Percentiles rank a stretch among this genome's conserved stretches.
phyloP scores from a whole-genome alignment of 1,284 basidiomycete species.

The Leccinum subrobustum region DNA sequence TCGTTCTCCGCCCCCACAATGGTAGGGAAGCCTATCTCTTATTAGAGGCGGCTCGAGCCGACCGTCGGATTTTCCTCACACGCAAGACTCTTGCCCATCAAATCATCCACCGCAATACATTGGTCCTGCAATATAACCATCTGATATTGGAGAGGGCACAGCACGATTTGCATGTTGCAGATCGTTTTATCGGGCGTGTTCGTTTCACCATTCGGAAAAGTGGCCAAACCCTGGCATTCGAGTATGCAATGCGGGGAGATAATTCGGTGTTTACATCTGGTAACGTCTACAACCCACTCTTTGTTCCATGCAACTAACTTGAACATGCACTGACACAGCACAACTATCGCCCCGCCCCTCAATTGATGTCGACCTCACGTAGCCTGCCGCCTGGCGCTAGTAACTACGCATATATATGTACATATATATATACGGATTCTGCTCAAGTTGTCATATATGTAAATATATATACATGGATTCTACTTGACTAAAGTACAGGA shows the following conservation, averaged over 20 bases:
- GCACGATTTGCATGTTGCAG: not conserved
- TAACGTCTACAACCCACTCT: not conserved
- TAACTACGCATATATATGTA: no score
- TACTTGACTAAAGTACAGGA: no score
- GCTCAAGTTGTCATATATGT: no score
- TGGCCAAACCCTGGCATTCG: no score
- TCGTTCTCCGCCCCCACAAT: not conserved
- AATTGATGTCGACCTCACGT: not conserved
- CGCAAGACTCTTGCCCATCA: not conserved
- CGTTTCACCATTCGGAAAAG: no score
- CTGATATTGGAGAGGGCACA: not conserved
- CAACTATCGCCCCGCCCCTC: not conserved
- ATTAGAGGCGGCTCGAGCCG: not conserved
- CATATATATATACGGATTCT: no score
- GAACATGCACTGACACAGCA: not conserved
- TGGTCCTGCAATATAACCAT: no score
- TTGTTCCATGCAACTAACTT: not conserved
- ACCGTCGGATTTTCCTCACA: not conserved
- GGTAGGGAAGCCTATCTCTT: not conserved
- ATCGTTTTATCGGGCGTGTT: no score
- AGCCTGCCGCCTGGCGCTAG: not conserved
- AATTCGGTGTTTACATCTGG: not conserved
- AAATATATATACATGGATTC: no score
- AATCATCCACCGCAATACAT: not conserved
- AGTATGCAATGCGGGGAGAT: no score